These are phyloP conservation scores for Globisporangium nunn DNA, from an alignment of 352 stramenopile genomes.

Conservation along the genomic window DNA sequence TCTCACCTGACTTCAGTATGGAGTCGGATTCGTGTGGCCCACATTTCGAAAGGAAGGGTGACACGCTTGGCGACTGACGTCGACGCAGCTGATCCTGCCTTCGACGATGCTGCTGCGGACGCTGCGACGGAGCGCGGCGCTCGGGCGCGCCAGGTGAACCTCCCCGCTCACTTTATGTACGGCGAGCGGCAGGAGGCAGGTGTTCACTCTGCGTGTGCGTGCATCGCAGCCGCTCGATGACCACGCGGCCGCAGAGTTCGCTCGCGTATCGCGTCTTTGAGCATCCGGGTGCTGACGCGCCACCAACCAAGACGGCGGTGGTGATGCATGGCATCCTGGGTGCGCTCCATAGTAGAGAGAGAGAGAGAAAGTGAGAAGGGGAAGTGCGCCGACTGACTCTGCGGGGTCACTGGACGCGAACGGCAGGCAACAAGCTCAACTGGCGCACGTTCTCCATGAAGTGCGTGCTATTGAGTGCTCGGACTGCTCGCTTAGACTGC, in stretches of 20 bases:
- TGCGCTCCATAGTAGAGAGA: conserved; percentile 9
- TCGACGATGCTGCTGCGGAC: too few species aligned
- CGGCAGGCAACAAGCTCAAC: conserved; percentile 76
- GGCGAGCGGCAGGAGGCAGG: background rate
- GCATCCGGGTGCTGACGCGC: conserved; percentile 13
- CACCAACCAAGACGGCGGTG: conserved; percentile 58
- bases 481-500: too few species aligned
- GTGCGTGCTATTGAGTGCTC: conserved; percentile 14
- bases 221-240: background rate
- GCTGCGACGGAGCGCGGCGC: too few species aligned
- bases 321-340: conserved; percentile 82
- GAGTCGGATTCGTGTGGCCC: too few species aligned
- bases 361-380: background rate
- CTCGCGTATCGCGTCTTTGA: conserved; percentile 64
- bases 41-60: too few species aligned
- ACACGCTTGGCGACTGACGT: too few species aligned
- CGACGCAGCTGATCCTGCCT: too few species aligned
- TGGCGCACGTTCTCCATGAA: conserved; percentile 78
- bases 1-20: too few species aligned
- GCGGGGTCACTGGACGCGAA: background rate
- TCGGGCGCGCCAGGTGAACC: background rate
- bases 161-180: too few species aligned
- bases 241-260: conserved; percentile 32
- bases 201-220: background rate
- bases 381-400: background rate